Conservation (phyloP, 192 early-diverging fungal species). For the Coemansia sp. region DNA sequence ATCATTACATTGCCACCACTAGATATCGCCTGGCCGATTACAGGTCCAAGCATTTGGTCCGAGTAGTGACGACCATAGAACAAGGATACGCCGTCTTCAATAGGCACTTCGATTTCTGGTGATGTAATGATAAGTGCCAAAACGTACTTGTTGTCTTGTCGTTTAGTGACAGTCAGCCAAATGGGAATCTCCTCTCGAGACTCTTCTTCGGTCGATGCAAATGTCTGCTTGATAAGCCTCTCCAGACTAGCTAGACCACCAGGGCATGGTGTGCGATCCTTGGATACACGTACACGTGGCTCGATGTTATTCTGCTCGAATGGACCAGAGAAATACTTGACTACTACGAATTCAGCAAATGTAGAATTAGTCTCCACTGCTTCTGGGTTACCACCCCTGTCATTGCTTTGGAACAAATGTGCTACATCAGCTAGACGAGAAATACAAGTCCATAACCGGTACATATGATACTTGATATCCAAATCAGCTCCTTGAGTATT, state of each 20-base stretch:
- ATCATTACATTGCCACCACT: constrained; percentile 6
- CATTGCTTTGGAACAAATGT: constrained; percentile 2
- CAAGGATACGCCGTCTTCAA: background rate
- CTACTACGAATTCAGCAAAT: constrained; percentile 47
- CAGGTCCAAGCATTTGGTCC: constrained; percentile 5
- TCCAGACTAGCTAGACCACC: constrained; percentile 1
- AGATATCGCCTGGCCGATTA: constrained; percentile 8
- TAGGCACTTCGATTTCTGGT: constrained; percentile 7
- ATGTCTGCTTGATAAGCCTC: constrained; percentile 24
- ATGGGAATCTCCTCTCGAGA: constrained; percentile 24
- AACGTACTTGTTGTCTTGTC: constrained; percentile 23
- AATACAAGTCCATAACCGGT: constrained; percentile 49
- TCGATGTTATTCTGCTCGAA: constrained; percentile 32
- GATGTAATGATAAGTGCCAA: constrained; percentile 31
- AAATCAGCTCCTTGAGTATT: constrained; percentile 6
- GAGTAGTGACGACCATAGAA: background rate
- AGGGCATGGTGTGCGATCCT: constrained; percentile 16
- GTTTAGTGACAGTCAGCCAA: constrained; percentile 25
- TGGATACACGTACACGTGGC: constrained; percentile 32
- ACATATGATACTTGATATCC: constrained; percentile 43
- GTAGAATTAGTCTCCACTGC: background rate
- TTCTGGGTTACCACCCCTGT: background rate
- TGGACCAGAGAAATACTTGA: constrained; percentile 18
- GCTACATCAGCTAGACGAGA: constrained; percentile 11
- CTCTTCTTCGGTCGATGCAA: constrained; percentile 30